A percentile compares a stretch with the other conserved stretches of the same genome.
Evolutionary conservation across 2,329 filamentous ascomycete species (phyloP).

Genomic region (Penicillium sp.): DNA sequence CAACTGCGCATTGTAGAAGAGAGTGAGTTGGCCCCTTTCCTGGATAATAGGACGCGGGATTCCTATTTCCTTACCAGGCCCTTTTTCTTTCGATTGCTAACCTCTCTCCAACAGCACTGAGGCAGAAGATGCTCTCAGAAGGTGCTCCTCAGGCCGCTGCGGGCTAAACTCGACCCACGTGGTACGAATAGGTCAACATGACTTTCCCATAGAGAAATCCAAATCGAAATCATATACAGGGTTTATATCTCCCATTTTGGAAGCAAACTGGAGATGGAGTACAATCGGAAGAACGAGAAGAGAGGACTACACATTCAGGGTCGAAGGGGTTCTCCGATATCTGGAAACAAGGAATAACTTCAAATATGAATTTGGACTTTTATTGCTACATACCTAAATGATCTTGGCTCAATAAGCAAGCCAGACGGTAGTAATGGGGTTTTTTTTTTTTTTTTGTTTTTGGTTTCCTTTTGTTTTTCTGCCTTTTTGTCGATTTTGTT

Average conservation of each 20-base stretch:
- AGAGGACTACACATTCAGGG: neutral
- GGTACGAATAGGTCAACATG: neutral
- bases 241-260: neutral
- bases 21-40: slow-evolving; percentile 53
- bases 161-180: slow-evolving; percentile 6
- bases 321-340: neutral
- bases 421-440: neutral
- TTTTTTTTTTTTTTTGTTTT: no score
- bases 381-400: neutral
- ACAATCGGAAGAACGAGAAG: neutral
- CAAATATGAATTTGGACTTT: neutral
- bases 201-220: slow-evolving; percentile 1
- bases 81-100: slow-evolving; percentile 18
- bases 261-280: neutral
- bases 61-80: neutral
- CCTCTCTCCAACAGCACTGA: slow-evolving; percentile 42
- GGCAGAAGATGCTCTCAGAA: slow-evolving; percentile 53
- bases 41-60: no score
- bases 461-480: no score
- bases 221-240: neutral
- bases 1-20: slow-evolving; percentile 88
- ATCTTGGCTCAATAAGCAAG: neutral
- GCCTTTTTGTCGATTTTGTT: neutral
- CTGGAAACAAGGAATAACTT: neutral
- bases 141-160: slow-evolving; percentile 35